These are phyloP conservation scores for Phytophthora palmivora DNA, from an alignment of 352 stramenopile genomes.

Conservation along the genomic window DNA sequence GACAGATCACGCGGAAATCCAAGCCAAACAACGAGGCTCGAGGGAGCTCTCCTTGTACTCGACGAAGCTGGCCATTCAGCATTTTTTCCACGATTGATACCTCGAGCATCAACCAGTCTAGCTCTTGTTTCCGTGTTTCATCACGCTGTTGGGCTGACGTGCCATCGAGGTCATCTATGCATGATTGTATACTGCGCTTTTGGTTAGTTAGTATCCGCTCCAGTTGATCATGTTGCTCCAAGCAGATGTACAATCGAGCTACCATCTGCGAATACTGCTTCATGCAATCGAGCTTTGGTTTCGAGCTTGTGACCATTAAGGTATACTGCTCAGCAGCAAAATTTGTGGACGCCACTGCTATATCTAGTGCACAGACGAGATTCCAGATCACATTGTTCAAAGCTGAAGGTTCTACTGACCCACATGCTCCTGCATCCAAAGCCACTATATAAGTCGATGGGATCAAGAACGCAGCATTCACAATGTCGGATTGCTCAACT, in stretches of 20 bases:
- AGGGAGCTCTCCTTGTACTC: slow-evolving; percentile 37
- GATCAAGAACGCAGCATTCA: slow-evolving; percentile 62
- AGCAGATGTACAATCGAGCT: slow-evolving; percentile 49
- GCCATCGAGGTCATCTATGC: slow-evolving; percentile 20
- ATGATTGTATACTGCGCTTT: slow-evolving; percentile 28
- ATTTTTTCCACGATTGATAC: slow-evolving; percentile 44
- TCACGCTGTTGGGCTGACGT: neutral
- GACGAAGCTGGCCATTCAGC: slow-evolving; percentile 38
- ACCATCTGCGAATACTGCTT: slow-evolving; percentile 40
- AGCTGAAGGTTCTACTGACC: slow-evolving; percentile 20
- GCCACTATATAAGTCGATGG: slow-evolving; percentile 26
- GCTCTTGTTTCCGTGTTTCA: slow-evolving; percentile 20
- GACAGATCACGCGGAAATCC: slow-evolving; percentile 54
- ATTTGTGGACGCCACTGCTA: slow-evolving; percentile 50
- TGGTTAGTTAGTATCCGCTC: slow-evolving; percentile 40
- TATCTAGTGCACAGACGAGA: slow-evolving; percentile 55
- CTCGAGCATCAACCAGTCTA: slow-evolving; percentile 46
- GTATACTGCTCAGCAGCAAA: slow-evolving; percentile 35
- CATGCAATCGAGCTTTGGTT: slow-evolving; percentile 26
- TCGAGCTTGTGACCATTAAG: slow-evolving; percentile 8
- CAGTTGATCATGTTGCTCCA: slow-evolving; percentile 56
- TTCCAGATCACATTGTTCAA: slow-evolving; percentile 55
- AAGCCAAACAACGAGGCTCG: slow-evolving; percentile 58
- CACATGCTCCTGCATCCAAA: slow-evolving; percentile 13
- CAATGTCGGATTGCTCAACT: slow-evolving; percentile 39